A percentile compares a stretch with the other conserved stretches of the same genome.
phyloP scores from a whole-genome alignment of 495 filamentous ascomycete genomes.

The Talaromyces nanjingensis region DNA sequence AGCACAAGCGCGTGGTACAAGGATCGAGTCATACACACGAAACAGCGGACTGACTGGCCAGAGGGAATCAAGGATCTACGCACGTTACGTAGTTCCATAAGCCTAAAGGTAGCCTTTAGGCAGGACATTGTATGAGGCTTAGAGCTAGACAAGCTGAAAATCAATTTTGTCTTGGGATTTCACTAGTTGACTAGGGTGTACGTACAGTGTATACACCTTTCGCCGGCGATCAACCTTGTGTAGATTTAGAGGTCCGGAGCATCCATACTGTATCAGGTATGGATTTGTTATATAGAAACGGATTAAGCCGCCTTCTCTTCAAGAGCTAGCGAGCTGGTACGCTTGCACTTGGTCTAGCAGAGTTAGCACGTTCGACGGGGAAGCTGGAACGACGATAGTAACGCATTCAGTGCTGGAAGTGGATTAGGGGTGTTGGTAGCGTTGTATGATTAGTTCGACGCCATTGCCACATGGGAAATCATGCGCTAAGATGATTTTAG shows the following conservation, averaged over 20 bases:
- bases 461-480: not conserved
- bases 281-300: not conserved
- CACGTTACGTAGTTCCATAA: not conserved
- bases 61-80: not conserved
- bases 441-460: not conserved
- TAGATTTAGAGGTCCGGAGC: not conserved
- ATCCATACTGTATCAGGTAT: not conserved
- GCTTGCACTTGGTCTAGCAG: not conserved
- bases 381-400: not conserved
- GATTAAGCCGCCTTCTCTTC: not conserved
- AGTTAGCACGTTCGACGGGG: not conserved
- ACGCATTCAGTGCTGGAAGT: not conserved
- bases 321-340: not conserved
- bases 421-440: not conserved
- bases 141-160: not conserved
- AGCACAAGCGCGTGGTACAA: not conserved
- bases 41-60: not conserved
- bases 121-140: not conserved
- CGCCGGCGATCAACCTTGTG: not conserved
- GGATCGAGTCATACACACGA: not conserved
- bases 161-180: not conserved
- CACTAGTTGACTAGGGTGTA: not conserved
- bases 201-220: not conserved
- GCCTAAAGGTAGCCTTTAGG: not conserved
- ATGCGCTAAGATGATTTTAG: not conserved